Base-by-base conservation (phyloP, 257 asterid genomes). In the Lycium ferocissimum region DNA sequence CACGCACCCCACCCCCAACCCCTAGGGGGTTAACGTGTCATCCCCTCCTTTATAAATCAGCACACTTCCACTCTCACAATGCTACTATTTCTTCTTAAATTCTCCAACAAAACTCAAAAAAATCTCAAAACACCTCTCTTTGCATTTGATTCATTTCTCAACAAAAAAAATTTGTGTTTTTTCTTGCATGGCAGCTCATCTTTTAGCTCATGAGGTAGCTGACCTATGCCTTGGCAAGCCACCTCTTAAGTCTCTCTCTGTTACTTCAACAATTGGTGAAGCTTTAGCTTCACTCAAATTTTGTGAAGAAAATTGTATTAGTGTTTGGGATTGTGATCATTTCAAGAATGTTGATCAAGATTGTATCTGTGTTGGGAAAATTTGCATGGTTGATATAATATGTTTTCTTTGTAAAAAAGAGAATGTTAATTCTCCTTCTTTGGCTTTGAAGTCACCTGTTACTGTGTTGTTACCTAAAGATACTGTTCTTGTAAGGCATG, bases 201-300 rank as follows among this genome's bases (percentile, higher is more conserved):
- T 92, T 61, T 85, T 93, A 80, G 89, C 88, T 2, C 84, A 91
- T 79, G 94, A 88, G 94, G 96, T 93, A 89, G 94, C 97, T 67
- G 99, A 96, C 85, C 97, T 96, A 85, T 94, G 99, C 88, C 82
- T 96, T 17, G 99, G 99, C 83, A 96, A 94, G 93, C 98, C 98
- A 51, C 92, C 98, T 43, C 93, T 96, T 53, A 94, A 90, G 72
- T 89, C 91, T 40, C 94, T 96, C 78, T 84, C 97, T 79, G 88
- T 89, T 59, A 86, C 97, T 33, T 91, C 93, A 87, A 88, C 97
- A 66, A 84, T 92, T 73, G 89, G 89, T 61, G 94, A 90, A 87
- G 97, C 97, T 49, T 62, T 96, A 81, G 84, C 93, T 80, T 93
- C 95, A 38, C 92, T 96, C 7, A 91, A 92, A 65, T 79, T 89